These are phyloP conservation scores for Haematococcus lacustris DNA, from an alignment of 139 green algal species.

Conservation along the genomic window DNA sequence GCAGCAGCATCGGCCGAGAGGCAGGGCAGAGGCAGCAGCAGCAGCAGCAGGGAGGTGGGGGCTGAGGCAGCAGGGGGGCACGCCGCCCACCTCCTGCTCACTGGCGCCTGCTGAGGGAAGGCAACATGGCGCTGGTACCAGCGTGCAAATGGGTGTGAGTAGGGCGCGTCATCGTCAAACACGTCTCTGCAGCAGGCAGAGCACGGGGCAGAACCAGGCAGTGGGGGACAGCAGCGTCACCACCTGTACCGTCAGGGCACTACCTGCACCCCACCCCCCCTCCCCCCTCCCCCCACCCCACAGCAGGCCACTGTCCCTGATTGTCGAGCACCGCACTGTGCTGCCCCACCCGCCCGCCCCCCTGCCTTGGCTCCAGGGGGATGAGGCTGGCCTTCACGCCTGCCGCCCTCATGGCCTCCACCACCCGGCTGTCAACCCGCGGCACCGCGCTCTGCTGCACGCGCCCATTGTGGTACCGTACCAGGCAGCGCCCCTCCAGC, in stretches of 20 bases:
- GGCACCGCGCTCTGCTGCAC: constrained; percentile 61
- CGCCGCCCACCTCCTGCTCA: no score
- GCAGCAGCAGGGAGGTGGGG: no score
- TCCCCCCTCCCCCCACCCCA: not conserved
- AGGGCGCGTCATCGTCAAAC: not conserved
- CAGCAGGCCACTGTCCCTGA: no score
- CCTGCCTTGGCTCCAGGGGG: constrained; percentile 21
- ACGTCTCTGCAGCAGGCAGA: not conserved
- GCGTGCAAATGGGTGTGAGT: constrained; percentile 4
- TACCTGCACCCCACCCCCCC: not conserved
- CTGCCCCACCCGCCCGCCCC: no score
- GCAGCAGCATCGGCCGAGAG: no score
- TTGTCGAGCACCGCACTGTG: no score
- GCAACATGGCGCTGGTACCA: no score
- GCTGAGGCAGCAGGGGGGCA: no score
- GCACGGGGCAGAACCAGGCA: not conserved
- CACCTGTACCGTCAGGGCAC: not conserved
- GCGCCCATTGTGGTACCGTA: constrained; percentile 39
- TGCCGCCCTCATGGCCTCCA: constrained; percentile 28
- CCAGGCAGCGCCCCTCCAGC: constrained; percentile 42
- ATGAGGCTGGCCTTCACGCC: constrained; percentile 12
- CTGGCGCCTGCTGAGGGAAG: no score
- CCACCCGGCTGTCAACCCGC: constrained; percentile 44
- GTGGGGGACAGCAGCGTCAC: not conserved
- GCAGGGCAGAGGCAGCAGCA: no score